A percentile compares a stretch with the other conserved stretches of the same genome.
These are phyloP conservation scores for Talaromyces sp. DNA, from an alignment of 2,329 filamentous ascomycete genomes.

Conservation along the genomic window DNA sequence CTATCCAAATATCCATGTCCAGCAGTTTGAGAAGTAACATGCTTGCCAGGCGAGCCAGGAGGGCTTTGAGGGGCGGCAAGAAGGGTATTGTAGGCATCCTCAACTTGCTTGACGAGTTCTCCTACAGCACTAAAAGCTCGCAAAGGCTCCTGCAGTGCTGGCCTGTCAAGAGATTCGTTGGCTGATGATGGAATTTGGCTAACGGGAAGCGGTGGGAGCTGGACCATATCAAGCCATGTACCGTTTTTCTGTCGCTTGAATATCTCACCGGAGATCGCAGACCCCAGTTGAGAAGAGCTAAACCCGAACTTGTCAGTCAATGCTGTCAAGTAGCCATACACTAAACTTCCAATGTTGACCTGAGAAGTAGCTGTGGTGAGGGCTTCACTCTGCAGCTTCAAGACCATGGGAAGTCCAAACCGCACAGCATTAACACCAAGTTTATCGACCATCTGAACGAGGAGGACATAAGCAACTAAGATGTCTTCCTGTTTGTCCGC, in stretches of 20 bases:
- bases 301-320: constrained; percentile 75
- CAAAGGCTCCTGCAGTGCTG: constrained; percentile 50
- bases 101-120: constrained; percentile 70
- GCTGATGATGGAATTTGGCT: constrained; percentile 56
- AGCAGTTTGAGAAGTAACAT: constrained; percentile 60
- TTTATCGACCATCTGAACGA: constrained; percentile 68
- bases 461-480: constrained; percentile 70
- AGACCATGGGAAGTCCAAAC: constrained; percentile 81
- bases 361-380: constrained; percentile 58
- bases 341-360: constrained; percentile 75
- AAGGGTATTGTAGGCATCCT: constrained; percentile 64
- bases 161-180: constrained; percentile 37
- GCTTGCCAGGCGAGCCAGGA: constrained; percentile 64
- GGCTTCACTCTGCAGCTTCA: constrained; percentile 63
- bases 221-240: constrained; percentile 75
- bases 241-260: constrained; percentile 67
- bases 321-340: constrained; percentile 85
- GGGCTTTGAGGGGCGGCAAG: constrained; percentile 65
- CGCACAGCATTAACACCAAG: constrained; percentile 79
- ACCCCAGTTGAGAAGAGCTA: constrained; percentile 65
- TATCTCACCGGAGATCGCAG: constrained; percentile 72
- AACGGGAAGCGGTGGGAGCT: constrained; percentile 64
- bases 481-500: constrained; percentile 71
- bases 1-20: constrained; percentile 46
- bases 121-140: constrained; percentile 69